Evolutionary conservation across 2,329 filamentous ascomycete genomes (phyloP), one percentile per base, ranked within the genome.

Genomic region (Trichoderma guizhouense): DNA sequence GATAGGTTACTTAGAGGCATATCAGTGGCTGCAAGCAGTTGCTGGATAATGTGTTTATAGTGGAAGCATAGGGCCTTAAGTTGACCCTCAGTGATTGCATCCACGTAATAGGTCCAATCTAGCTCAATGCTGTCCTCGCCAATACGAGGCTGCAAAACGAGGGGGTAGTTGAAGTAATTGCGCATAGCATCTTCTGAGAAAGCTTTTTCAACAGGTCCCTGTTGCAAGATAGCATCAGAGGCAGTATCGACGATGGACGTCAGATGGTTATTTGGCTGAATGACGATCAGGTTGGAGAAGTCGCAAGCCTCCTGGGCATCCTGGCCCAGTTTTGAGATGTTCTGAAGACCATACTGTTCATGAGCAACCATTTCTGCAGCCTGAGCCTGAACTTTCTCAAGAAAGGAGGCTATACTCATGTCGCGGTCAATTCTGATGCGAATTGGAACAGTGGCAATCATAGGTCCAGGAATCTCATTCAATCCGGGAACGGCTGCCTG

Each of bases 111-210:
- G 7, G 68, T 73, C 24, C 72, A 51, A 15, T 55, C 62, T 7
- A 74, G 30, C 60, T 73, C 72, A 28, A 72, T 73, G 63, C 53
- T 43, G 8, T 71, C 61, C 9, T 58, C 69, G 32, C 24, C 34
- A 11, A 75, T 70, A 12, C 62, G 58, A 34, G 65, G 62, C 51
- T 74, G 66, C 21, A 74, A 43, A 28, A 74, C 73, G 21, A 74
- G 72, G 9, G 72, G 73, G 26, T 74, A 74, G 34, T 74, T 74
- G 26, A 74, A 74, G 61, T 74, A 74, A 63, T 73, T 72, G 7
- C 65, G 55, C 69, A 73, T 68, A 12, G 72, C 62, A 6, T 73
- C 72, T 51, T 72, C 69, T 12, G 69, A 71, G 18, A 71, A 28
- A 60, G 69, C 62, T 36, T 68, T 71, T 21, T 71, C 69, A 21